Conservation (phyloP, 1,139 yeast genomes). For the Yamadazyma kanchanaburiensis region DNA sequence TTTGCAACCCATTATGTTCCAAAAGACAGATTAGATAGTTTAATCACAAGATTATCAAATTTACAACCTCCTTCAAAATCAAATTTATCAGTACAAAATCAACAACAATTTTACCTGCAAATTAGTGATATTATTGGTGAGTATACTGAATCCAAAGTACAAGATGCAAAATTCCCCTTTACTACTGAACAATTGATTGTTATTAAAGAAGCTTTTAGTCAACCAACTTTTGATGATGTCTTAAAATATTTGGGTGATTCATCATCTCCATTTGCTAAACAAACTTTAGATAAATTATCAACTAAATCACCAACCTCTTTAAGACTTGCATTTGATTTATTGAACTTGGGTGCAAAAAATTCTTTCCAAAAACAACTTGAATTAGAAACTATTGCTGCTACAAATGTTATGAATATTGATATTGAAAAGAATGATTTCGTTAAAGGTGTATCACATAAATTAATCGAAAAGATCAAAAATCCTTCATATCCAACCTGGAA, state of each 20-base stretch:
- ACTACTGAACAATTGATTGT: conserved; percentile 53
- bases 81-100: conserved; percentile 21
- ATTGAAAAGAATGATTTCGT: conserved; percentile 62
- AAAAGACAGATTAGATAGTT: conserved; percentile 55
- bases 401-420: conserved; percentile 61
- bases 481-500: conserved; percentile 52
- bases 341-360: conserved; percentile 59
- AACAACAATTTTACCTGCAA: conserved; percentile 48
- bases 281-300: conserved; percentile 53
- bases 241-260: conserved; percentile 48
- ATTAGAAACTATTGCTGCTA: conserved; percentile 74
- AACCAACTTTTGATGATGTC: conserved; percentile 58
- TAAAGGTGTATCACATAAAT: conserved; percentile 73
- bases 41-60: conserved; percentile 63
- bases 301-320: conserved; percentile 76
- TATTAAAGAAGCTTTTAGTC: conserved; percentile 67
- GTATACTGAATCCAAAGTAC: conserved; percentile 64
- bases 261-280: conserved; percentile 65
- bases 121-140: conserved; percentile 77
- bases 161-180: conserved; percentile 58
- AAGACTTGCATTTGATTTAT: conserved; percentile 66
- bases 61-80: conserved; percentile 43
- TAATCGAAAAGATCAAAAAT: conserved; percentile 60
- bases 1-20: conserved; percentile 89
- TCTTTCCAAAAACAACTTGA: conserved; percentile 66